Evolutionary conservation across 2,329 filamentous ascomycete species (phyloP), one percentile per base, ranked within the genome.

Genomic region (Chlorencoelia australis): DNA sequence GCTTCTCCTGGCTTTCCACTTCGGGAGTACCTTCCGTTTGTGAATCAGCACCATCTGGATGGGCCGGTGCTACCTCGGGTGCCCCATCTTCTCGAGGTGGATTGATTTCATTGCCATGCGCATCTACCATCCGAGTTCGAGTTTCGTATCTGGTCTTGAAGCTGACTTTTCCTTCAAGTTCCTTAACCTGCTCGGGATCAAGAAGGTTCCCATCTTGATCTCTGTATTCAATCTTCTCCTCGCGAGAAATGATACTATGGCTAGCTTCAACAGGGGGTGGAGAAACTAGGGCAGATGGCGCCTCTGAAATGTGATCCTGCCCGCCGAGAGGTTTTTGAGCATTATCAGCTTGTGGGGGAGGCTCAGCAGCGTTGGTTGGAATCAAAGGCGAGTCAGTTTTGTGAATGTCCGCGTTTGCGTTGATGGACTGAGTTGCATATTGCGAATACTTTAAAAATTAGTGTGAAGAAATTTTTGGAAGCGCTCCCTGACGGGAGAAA

Each of bases 131-230:
- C 40, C 85, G 79, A 7, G 87, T 95, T 46, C 83, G 75, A n/a
- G 89, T 95, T 68, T 96, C 89, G 58, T 95, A 95, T 48, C 81
- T 82, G 9, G 91, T 96, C 65, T 93, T 79, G 65, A 98, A 95
- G 53, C 86, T 85, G 41, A 96, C 88, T 62, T 94, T 93, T 53
- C 89, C 91, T 59, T 89, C 75, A 20, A 98, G 74, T 14, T 73
- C 75, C 53, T 82, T 75, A 41, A 98, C 87, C 57, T 94, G 75
- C 54, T 87, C 82, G 37, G 82, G 76, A 54, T 89, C 68, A 20
- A 98, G 73, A 20, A 96, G 59, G 55, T 95, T 95, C 47, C 91
- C 91, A 50, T 94, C 71, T 60, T 95, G 85, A 59, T 96, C 91
- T 36, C 91, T 82, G 64, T 94, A 98, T 63, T 96, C 91, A 30